Base-by-base conservation (phyloP, 192 early-diverging fungal genomes). In the Lunasporangiospora selenospora region DNA sequence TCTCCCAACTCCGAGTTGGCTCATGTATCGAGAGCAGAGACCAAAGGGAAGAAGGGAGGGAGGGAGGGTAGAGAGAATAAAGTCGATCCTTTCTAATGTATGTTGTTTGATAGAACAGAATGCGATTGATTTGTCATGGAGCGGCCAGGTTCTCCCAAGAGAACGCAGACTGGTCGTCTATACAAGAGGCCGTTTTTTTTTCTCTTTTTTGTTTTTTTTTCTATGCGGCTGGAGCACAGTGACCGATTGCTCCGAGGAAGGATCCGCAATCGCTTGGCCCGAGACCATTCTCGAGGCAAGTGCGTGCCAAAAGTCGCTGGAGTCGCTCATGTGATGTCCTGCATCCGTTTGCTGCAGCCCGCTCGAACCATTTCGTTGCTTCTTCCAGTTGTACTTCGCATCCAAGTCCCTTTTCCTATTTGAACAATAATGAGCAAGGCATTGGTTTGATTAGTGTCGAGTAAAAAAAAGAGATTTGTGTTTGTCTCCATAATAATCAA, bases 151-250 rank as follows among this genome's bases (percentile, higher is more conserved):
- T n/a, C n/a, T n/a, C n/a, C n/a, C n/a, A n/a, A n/a, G n/a, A n/a
- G n/a, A n/a, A n/a, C n/a, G n/a, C n/a, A n/a, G n/a, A n/a, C n/a
- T n/a, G n/a, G n/a, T n/a, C n/a, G n/a, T n/a, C n/a, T n/a, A n/a
- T n/a, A n/a, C n/a, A n/a, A n/a, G n/a, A n/a, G n/a, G n/a, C n/a
- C n/a, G n/a, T n/a, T n/a, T n/a, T n/a, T n/a, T n/a, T n/a, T n/a
- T n/a, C n/a, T n/a, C n/a, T n/a, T n/a, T n/a, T n/a, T n/a, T n/a
- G n/a, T n/a, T n/a, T n/a, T n/a, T n/a, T n/a, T n/a, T n/a, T n/a
- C 65, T 78, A 84, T 27, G 83, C 83, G 12, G 83, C 83, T 13
- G 83, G 75, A 16, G 80, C 80, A 45, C 76, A 81, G 54, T 75
- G 65, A 7, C 80, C 80, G 38, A 73, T 45, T 2, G 69, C 50